Evolutionary conservation across 108 stramenopile genomes (phyloP).

Genomic region (Fistulifera solaris): DNA sequence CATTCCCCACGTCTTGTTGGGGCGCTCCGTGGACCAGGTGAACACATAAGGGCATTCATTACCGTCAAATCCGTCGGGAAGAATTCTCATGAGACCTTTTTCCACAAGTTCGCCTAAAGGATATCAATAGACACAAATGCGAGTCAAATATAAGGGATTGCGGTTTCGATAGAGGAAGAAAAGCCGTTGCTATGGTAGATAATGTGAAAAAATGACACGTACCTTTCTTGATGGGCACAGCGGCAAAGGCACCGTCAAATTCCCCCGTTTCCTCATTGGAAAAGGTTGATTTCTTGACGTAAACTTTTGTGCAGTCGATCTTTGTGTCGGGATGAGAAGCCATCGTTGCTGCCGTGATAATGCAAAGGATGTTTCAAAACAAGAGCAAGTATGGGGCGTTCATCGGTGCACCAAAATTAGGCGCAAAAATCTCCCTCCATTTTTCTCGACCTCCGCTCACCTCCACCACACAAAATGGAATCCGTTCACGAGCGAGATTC

Average conservation of each 20-base stretch:
- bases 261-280: conserved; percentile 47
- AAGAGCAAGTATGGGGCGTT: too few relatives aligned
- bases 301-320: conserved; percentile 67
- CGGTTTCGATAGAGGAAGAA: too few relatives aligned
- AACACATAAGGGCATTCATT: conserved; percentile 65
- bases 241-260: conserved; percentile 65
- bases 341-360: conserved; percentile 19
- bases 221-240: conserved; percentile 52
- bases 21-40: conserved; percentile 60
- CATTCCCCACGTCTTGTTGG: conserved; percentile 71
- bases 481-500: too few relatives aligned
- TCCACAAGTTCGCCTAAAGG: conserved; percentile 47
- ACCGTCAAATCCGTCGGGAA: conserved; percentile 68
- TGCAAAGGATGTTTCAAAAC: too few relatives aligned
- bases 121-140: conserved; percentile 10
- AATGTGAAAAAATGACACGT: conserved; percentile 5
- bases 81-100: conserved; percentile 66
- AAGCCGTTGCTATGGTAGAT: background rate
- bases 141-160: too few relatives aligned
- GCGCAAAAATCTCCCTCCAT: too few relatives aligned
- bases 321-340: conserved; percentile 56
- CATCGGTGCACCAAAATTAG: too few relatives aligned
- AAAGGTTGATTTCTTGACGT: conserved; percentile 57
- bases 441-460: too few relatives aligned
- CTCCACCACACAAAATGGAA: too few relatives aligned